These are phyloP conservation scores for Fusarium sp. DNA, from an alignment of 2,329 filamentous ascomycete genomes.

Conservation along the genomic window DNA sequence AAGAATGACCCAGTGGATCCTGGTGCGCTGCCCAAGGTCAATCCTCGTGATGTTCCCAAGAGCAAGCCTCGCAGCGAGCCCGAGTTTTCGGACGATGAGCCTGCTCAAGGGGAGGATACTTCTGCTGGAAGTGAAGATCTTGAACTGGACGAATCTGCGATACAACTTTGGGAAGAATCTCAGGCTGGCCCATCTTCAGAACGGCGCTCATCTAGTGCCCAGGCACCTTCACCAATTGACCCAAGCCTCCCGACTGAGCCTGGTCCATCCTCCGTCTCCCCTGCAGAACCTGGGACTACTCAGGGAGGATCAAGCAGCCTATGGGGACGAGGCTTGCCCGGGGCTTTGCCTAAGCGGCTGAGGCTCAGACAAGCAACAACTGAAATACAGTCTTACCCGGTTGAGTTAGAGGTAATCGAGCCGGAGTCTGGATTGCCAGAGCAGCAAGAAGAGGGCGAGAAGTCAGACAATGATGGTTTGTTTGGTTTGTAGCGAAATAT, in stretches of 20 bases:
- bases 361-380: neutral
- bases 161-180: neutral
- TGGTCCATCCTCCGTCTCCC: neutral
- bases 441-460: neutral
- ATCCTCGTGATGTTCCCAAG: slow-evolving; percentile 29
- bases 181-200: neutral
- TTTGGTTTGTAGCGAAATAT: neutral
- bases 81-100: neutral
- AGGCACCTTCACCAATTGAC: slow-evolving; percentile 3
- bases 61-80: slow-evolving; percentile 20
- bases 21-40: slow-evolving; percentile 31
- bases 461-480: neutral
- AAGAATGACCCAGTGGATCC: slow-evolving; percentile 9
- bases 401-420: slow-evolving; percentile 7
- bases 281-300: too few species aligned
- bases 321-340: neutral
- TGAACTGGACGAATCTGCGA: slow-evolving; percentile 6
- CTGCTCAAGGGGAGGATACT: neutral
- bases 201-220: neutral
- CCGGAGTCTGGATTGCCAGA: neutral
- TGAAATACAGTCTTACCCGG: neutral
- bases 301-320: neutral
- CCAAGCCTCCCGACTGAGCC: neutral
- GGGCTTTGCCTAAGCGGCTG: neutral
- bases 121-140: neutral